Conservation (phyloP, 2,329 filamentous ascomycete species). For the Apiospora koreana region DNA sequence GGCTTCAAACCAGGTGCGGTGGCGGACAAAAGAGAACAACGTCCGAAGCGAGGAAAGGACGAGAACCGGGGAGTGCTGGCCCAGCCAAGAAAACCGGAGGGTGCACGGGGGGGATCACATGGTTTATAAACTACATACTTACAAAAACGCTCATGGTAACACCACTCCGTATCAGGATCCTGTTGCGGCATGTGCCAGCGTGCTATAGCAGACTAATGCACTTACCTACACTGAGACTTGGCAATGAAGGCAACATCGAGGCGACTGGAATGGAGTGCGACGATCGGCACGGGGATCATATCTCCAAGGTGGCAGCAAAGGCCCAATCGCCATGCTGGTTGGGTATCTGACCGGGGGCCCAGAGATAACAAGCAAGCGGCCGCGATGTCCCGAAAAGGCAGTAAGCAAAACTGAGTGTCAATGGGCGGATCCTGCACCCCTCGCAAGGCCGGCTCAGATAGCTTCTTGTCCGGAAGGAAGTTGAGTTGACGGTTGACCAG, state of each 20-base stretch:
- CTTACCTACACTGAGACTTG: neutral
- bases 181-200: neutral
- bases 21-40: neutral
- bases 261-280: neutral
- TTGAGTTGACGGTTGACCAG: neutral
- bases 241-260: neutral
- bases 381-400: neutral
- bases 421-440: neutral
- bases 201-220: neutral
- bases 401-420: neutral
- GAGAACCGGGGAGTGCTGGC: neutral
- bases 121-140: neutral
- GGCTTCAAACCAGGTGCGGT: neutral
- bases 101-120: neutral
- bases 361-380: constrained; percentile 6
- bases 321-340: neutral
- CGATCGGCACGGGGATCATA: neutral
- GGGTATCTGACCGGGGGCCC: neutral
- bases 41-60: neutral
- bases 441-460: neutral
- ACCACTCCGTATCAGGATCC: neutral
- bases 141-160: neutral
- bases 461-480: neutral
- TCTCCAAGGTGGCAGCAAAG: neutral
- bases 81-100: neutral